These are phyloP conservation scores for Dactylonectria estremocensis DNA, from an alignment of 2,329 filamentous ascomycete genomes.

Conservation along the genomic window DNA sequence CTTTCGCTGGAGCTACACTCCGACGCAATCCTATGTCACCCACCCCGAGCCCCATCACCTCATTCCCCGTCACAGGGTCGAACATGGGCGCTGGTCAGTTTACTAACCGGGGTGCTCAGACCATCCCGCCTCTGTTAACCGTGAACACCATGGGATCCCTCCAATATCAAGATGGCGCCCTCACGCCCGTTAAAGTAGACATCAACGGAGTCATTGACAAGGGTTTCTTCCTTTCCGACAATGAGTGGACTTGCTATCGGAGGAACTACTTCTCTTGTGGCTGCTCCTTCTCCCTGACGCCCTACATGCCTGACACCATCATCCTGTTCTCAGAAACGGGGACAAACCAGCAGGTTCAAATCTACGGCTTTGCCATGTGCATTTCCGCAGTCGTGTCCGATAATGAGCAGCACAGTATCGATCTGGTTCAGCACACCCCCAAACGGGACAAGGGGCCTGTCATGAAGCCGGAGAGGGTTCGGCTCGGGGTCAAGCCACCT, in stretches of 20 bases:
- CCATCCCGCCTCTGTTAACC: conserved; percentile 68
- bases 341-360: conserved; percentile 71
- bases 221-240: conserved; percentile 86
- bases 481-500: conserved; percentile 78
- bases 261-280: conserved; percentile 92
- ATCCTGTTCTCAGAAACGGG: conserved; percentile 67
- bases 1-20: conserved; percentile 61
- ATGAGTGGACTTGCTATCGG: conserved; percentile 93
- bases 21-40: conserved; percentile 70
- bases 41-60: conserved; percentile 64
- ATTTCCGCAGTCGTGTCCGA: conserved; percentile 88
- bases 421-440: conserved; percentile 91
- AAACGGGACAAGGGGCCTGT: conserved; percentile 92
- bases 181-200: conserved; percentile 74
- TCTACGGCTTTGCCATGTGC: conserved; percentile 85
- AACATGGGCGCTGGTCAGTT: conserved; percentile 66
- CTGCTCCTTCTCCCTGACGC: conserved; percentile 81
- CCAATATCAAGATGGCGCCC: conserved; percentile 67
- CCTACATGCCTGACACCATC: conserved; percentile 63
- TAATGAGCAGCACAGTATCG: conserved; percentile 81
- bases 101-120: conserved; percentile 48
- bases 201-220: conserved; percentile 89
- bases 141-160: conserved; percentile 72
- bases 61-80: conserved; percentile 59
- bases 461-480: conserved; percentile 78